Evolutionary conservation across 331 rosid species (phyloP).

Genomic region (Arachis monticola): DNA sequence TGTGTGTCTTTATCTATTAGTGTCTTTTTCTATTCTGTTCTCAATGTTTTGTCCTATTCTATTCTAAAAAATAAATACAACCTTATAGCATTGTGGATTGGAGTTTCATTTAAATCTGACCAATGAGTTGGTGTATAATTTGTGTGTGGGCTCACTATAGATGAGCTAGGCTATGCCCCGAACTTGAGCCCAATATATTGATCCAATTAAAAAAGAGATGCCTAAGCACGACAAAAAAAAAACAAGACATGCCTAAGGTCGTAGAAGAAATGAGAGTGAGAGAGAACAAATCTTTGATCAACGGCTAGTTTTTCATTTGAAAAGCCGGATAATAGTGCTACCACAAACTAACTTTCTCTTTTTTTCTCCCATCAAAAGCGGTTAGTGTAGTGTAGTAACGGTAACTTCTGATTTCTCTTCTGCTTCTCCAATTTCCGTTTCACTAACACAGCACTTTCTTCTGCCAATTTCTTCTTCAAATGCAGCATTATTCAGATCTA

Average conservation of each 20-base stretch:
- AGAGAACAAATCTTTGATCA: not conserved
- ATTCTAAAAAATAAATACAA: no score
- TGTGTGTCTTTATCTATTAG: no score
- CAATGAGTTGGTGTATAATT: no score
- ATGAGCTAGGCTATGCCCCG: not conserved
- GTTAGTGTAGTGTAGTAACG: not conserved
- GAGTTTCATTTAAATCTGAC: no score
- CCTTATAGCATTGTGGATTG: no score
- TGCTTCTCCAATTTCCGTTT: not conserved
- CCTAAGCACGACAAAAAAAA: no score
- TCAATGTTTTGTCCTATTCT: no score
- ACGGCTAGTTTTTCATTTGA: constrained; percentile 24
- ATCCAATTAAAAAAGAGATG: not conserved
- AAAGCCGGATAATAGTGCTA: not conserved
- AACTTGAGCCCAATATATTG: not conserved
- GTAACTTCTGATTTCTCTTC: constrained; percentile 11
- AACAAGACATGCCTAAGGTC: no score
- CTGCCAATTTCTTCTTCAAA: not conserved
- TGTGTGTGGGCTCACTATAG: not conserved
- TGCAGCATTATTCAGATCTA: constrained; percentile 18
- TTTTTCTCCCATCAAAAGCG: not conserved
- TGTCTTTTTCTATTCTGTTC: no score
- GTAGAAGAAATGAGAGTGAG: no score
- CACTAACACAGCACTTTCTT: not conserved
- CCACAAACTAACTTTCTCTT: not conserved